Conservation (phyloP, 108 stramenopile species). For the Cyclostephanos invisitatus region DNA sequence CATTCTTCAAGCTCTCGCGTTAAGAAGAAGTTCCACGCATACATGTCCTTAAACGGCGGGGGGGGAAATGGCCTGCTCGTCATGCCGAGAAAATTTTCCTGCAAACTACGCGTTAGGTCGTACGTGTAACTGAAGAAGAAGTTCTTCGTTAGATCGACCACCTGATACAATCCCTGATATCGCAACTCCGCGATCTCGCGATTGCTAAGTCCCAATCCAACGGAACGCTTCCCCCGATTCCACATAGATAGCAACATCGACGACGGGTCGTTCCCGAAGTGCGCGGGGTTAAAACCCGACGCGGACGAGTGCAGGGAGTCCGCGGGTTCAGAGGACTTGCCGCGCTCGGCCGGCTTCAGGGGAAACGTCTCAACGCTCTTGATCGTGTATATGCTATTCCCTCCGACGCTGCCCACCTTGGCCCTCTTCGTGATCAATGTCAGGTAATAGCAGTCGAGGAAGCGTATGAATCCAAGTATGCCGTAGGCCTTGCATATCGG, state of each 20-base stretch:
- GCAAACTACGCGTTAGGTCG: slow-evolving; percentile 90
- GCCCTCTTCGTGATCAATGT: slow-evolving; percentile 94
- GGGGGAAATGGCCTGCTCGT: slow-evolving; percentile 78
- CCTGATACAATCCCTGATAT: slow-evolving; percentile 95
- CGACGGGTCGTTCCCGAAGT: slow-evolving; percentile 65
- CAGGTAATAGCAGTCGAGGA: slow-evolving; percentile 96
- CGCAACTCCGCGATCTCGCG: slow-evolving; percentile 89
- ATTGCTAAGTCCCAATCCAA: slow-evolving; percentile 78
- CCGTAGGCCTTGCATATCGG: slow-evolving; percentile 88
- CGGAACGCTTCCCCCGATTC: slow-evolving; percentile 88
- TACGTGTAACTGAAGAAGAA: slow-evolving; percentile 97
- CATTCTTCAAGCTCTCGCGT: slow-evolving; percentile 88
- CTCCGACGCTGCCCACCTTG: slow-evolving; percentile 95
- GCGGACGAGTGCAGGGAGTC: slow-evolving; percentile 31
- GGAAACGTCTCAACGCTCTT: slow-evolving; percentile 89
- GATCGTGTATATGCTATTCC: slow-evolving; percentile 95
- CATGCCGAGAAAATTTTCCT: slow-evolving; percentile 92
- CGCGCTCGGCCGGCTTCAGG: slow-evolving; percentile 78
- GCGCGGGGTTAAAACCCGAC: slow-evolving; percentile 8
- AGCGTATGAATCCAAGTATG: slow-evolving; percentile 92
- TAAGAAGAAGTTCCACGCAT: slow-evolving; percentile 93
- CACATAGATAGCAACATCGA: slow-evolving; percentile 86
- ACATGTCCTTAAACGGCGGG: slow-evolving; percentile 92
- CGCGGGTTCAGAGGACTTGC: slow-evolving; percentile 11
- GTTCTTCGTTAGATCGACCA: slow-evolving; percentile 94